phyloP scores from a whole-genome alignment of 257 asterid genomes.

The Phtheirospermum japonicum region DNA sequence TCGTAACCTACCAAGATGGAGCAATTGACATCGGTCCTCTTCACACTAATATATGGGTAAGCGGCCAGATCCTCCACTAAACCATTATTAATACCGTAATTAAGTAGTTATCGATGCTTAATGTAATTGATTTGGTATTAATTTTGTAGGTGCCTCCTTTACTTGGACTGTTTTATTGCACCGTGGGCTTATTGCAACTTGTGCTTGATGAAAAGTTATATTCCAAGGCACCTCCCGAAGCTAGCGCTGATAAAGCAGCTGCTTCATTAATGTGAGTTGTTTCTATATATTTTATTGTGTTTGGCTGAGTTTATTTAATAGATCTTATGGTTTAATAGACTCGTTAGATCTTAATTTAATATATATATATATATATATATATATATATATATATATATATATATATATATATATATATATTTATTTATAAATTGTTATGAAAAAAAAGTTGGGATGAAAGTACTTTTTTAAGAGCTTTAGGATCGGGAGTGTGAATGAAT shows the following conservation, averaged over 20 bases:
- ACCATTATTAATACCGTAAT: neutral
- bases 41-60: slow-evolving; percentile 70
- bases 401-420: no score
- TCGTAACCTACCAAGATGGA: slow-evolving; percentile 64
- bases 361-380: no score
- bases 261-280: slow-evolving; percentile 52
- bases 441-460: no score
- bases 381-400: no score
- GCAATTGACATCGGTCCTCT: slow-evolving; percentile 68
- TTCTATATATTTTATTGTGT: neutral
- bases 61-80: neutral
- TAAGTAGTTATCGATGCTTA: neutral
- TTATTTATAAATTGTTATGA: no score
- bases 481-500: no score
- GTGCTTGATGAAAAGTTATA: slow-evolving; percentile 43
- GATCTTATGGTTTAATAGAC: no score
- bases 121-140: neutral
- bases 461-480: no score
- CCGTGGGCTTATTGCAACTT: slow-evolving; percentile 57
- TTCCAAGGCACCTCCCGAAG: slow-evolving; percentile 29
- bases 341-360: no score
- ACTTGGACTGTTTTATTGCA: slow-evolving; percentile 69
- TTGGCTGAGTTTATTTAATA: no score
- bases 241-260: slow-evolving; percentile 32
- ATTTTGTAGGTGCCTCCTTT: slow-evolving; percentile 59